Evolutionary conservation across 2,329 filamentous ascomycete genomes (phyloP).

Genomic region (Aspergillus japonicus): DNA sequence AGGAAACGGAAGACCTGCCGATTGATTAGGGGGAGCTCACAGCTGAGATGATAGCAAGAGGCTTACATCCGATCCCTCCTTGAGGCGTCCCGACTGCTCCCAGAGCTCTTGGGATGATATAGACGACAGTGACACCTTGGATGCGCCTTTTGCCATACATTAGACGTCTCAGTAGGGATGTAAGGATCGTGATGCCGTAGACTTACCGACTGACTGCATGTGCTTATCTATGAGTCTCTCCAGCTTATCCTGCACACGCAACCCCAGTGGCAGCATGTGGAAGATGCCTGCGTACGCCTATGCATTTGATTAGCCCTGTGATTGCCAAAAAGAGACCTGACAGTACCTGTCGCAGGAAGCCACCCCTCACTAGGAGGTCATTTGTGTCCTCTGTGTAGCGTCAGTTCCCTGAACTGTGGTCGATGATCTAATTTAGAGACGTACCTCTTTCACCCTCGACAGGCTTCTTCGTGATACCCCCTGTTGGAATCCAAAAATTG

Average conservation of each 20-base stretch:
- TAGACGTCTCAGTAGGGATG: neutral
- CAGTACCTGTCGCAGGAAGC: conserved; percentile 69
- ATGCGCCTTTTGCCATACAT: conserved; percentile 59
- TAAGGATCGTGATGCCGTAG: conserved; percentile 15
- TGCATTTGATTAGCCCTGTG: neutral
- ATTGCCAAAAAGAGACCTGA: neutral
- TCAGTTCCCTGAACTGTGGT: neutral
- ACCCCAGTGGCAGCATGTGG: conserved; percentile 82
- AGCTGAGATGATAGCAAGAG: conserved; percentile 21
- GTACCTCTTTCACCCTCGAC: conserved; percentile 49
- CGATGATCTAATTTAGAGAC: neutral
- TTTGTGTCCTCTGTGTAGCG: conserved; percentile 56
- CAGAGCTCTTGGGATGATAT: conserved; percentile 83
- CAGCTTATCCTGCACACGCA: conserved; percentile 84
- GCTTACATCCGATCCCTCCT: conserved; percentile 69
- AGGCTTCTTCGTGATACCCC: conserved; percentile 59
- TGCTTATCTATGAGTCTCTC: conserved; percentile 83
- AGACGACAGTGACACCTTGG: conserved; percentile 77
- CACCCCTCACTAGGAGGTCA: conserved; percentile 66
- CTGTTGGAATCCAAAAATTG: conserved; percentile 75
- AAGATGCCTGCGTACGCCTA: conserved; percentile 87
- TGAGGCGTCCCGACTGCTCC: conserved; percentile 78
- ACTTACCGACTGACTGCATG: conserved; percentile 71
- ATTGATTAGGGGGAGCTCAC: neutral
- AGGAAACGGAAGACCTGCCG: conserved; percentile 71